Evolutionary conservation across 495 filamentous ascomycete species (phyloP).

Genomic region (Corynascus novoguineensis): DNA sequence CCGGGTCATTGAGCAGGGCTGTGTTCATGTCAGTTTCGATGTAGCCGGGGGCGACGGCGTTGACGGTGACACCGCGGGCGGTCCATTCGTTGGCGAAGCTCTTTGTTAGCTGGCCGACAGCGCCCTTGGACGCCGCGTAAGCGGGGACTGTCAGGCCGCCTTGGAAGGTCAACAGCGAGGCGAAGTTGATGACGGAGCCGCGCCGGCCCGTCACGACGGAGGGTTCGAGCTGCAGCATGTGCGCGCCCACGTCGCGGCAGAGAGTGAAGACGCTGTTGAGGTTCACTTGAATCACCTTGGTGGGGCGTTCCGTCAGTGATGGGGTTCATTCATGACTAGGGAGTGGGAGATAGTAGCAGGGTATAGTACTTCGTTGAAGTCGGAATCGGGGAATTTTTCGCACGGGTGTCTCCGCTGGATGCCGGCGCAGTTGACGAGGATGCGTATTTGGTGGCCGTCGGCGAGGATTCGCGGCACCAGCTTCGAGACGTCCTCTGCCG

Average conservation of each 20-base stretch:
- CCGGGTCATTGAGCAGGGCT: constrained; percentile 68
- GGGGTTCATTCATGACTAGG: background rate
- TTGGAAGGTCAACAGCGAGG: constrained; percentile 79
- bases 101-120: constrained; percentile 81
- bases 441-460: constrained; percentile 57
- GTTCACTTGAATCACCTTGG: constrained; percentile 80
- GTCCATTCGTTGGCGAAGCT: constrained; percentile 85
- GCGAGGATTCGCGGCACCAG: constrained; percentile 57
- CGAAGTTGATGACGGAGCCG: constrained; percentile 83
- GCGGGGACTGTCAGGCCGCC: constrained; percentile 87
- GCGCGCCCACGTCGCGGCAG: constrained; percentile 77
- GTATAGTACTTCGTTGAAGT: constrained; percentile 65
- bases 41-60: constrained; percentile 75
- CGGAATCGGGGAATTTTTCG: constrained; percentile 69
- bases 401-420: constrained; percentile 77
- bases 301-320: constrained; percentile 28
- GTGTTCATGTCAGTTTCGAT: constrained; percentile 91
- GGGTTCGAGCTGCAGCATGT: constrained; percentile 61
- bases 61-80: constrained; percentile 68
- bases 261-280: constrained; percentile 77
- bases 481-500: constrained; percentile 50
- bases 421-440: constrained; percentile 81
- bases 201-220: constrained; percentile 51
- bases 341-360: background rate
- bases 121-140: constrained; percentile 86